phyloP scores from a whole-genome alignment of 1,139 yeast species.

The Pneumocystis murina region DNA sequence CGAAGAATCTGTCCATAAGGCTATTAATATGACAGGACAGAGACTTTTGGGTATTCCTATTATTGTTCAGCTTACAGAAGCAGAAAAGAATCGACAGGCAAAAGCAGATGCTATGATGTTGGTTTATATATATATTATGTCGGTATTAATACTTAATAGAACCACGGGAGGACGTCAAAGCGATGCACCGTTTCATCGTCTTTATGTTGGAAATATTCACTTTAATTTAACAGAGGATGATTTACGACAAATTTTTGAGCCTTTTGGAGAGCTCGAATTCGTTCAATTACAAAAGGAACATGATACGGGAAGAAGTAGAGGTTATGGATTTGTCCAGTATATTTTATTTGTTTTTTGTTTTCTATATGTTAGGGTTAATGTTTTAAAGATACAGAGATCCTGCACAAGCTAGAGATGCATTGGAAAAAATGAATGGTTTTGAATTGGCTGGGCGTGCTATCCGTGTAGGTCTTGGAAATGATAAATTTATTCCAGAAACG shows the following conservation, averaged over 20 bases:
- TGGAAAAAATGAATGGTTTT: conserved; percentile 24
- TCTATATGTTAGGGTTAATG: neutral
- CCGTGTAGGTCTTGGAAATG: conserved; percentile 24
- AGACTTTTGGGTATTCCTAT: conserved; percentile 26
- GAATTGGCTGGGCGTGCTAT: conserved; percentile 23
- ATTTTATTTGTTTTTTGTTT: neutral
- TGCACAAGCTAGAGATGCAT: conserved; percentile 22
- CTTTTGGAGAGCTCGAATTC: conserved; percentile 24
- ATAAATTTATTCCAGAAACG: conserved; percentile 14
- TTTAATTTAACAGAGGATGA: conserved; percentile 24
- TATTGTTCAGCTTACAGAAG: conserved; percentile 25
- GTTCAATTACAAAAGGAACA: conserved; percentile 22
- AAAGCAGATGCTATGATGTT: conserved; percentile 1
- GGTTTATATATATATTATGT: too few relatives aligned
- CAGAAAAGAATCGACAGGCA: conserved; percentile 26
- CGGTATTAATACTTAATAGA: neutral
- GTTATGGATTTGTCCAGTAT: conserved; percentile 25
- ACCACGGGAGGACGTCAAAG: conserved; percentile 4
- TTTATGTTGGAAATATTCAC: conserved; percentile 24
- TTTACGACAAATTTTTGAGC: conserved; percentile 22
- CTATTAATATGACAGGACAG: conserved; percentile 25
- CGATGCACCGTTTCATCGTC: conserved; percentile 19
- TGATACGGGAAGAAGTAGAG: conserved; percentile 24
- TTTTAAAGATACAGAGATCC: conserved; percentile 16
- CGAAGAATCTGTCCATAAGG: conserved; percentile 22